Conservation (phyloP, 805 yeast species). For the Lipomyces sp. region DNA sequence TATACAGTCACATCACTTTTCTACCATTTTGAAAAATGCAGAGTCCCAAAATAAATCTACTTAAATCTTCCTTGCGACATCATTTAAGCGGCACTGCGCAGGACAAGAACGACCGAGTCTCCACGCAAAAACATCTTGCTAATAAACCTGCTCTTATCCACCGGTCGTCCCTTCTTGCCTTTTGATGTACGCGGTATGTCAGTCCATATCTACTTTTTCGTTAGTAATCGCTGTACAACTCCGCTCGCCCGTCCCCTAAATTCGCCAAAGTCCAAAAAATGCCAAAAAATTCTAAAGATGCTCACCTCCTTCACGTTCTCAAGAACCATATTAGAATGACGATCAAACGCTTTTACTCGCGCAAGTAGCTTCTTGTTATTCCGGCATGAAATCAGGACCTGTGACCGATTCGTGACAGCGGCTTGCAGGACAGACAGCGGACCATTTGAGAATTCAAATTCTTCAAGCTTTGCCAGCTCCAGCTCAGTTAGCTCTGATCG, state of each 20-base stretch:
- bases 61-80: background rate
- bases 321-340: constrained; percentile 91
- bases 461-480: constrained; percentile 82
- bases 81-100: constrained; percentile 49
- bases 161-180: constrained; percentile 72
- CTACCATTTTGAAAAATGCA: too few species aligned
- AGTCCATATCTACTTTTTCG: constrained; percentile 56
- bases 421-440: constrained; percentile 88
- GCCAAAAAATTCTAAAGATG: background rate
- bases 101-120: constrained; percentile 86
- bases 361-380: constrained; percentile 92
- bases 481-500: constrained; percentile 77
- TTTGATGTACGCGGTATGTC: constrained; percentile 63
- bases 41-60: too few species aligned
- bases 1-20: too few species aligned
- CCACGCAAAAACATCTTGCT: constrained; percentile 93
- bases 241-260: too few species aligned
- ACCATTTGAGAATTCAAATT: constrained; percentile 86
- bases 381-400: constrained; percentile 85
- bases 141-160: constrained; percentile 76
- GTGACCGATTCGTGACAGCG: constrained; percentile 73
- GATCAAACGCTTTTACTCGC: constrained; percentile 90
- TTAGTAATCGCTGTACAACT: background rate
- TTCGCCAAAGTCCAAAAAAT: too few species aligned
- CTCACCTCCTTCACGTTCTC: constrained; percentile 85